Evolutionary conservation across 495 filamentous ascomycete genomes (phyloP).

Genomic region (Penicillium flavigenum): DNA sequence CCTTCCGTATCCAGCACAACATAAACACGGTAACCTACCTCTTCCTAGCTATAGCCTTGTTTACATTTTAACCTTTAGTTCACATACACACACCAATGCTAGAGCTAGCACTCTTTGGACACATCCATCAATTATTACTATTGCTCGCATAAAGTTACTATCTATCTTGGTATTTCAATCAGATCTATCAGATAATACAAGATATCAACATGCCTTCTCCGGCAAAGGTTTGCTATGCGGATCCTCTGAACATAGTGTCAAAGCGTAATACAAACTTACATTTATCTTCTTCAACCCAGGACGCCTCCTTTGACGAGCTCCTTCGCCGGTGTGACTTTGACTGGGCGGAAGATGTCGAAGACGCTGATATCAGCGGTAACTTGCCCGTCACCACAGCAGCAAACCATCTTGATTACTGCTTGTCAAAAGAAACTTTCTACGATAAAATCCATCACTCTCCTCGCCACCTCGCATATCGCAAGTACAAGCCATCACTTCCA

Average conservation of each 20-base stretch:
- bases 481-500: background rate
- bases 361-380: background rate
- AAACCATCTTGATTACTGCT: background rate
- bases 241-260: background rate
- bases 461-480: background rate
- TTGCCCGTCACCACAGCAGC: background rate
- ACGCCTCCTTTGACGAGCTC: background rate
- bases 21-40: background rate
- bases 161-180: background rate
- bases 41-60: background rate
- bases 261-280: background rate
- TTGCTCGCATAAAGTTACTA: background rate
- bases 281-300: background rate
- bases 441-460: background rate
- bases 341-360: constrained; percentile 18
- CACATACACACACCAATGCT: background rate
- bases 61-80: background rate
- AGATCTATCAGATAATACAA: background rate
- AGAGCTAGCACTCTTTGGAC: too few relatives aligned
- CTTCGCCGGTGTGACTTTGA: constrained; percentile 14
- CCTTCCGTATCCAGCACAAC: background rate
- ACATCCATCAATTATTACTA: too few relatives aligned
- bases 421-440: background rate
- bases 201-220: background rate
- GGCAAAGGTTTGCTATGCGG: background rate